Base-by-base conservation (phyloP, 169 alveolate species). In the Sarcocystis neurona region DNA sequence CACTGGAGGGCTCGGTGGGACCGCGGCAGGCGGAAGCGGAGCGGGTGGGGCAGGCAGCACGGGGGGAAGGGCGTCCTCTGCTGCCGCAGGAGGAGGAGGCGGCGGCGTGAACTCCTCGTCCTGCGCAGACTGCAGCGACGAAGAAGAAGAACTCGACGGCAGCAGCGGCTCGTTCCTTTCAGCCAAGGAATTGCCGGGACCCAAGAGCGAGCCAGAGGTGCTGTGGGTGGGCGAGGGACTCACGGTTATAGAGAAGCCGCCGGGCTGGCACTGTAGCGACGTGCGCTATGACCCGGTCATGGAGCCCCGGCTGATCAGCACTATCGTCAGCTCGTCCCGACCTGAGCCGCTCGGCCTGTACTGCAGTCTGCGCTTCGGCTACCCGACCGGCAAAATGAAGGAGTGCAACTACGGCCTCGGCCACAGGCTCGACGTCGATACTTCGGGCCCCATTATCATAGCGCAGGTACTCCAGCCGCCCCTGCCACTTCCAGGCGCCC, bases 341-440 rank as follows among this genome's bases (percentile, higher is more conserved):
- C 82, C 82, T 18, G 82, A 72, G 56, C 82, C 82, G 37, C 53
- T 72, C 39, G 82, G 82, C 47, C 56, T 72, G 10, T 72, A 72
- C 53, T 72, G 82, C 53, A 72, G 82, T 37, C 53, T 72, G 34
- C 47, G 82, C 10, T 72, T 72, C 82, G 41, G 41, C 53, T 72
- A 72, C 82, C 82, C 82, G 37, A 72, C 82, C 2, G 82, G 82
- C 43, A 77, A 77, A 18, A 23, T 41, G 68, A 46, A 46, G n/a
- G 85, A 77, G 41, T 41, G 85, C 66, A 77, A 46, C 68, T 48
- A 30, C 50, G 86, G 86, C 32, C 37, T 78, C 47, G 86, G 56
- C 47, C 86, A 78, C 32, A 34, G 86, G 3, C 86, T 78, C 37
- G 86, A 78, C 72, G 86, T 78, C n/a, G 86, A 78, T 48, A 78